Evolutionary conservation across 2,329 filamentous ascomycete species (phyloP).

Genomic region (Endocalyx cinctus): DNA sequence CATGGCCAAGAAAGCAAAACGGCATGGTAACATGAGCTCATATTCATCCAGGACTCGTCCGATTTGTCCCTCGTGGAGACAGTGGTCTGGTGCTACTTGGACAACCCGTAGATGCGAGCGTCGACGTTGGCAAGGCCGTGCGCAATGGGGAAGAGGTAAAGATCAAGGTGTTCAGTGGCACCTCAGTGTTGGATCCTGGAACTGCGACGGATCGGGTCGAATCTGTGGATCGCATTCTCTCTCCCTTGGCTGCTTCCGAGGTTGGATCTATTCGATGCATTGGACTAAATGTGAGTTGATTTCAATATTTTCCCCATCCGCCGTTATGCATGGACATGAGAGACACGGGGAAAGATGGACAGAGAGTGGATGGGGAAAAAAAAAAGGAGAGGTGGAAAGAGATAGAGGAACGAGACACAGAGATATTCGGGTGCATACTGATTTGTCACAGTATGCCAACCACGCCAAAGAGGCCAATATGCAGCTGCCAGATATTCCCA

Average conservation of each 20-base stretch:
- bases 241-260: conserved; percentile 42
- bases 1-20: too few species aligned
- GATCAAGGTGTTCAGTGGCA: conserved; percentile 53
- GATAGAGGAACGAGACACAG: not conserved
- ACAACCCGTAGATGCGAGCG: conserved; percentile 44
- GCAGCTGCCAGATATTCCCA: conserved; percentile 48
- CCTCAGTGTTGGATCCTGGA: conserved; percentile 52
- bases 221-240: conserved; percentile 44
- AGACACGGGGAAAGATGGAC: too few species aligned
- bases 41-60: conserved; percentile 46
- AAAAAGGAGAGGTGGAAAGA: conserved; percentile 11
- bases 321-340: too few species aligned
- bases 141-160: conserved; percentile 51
- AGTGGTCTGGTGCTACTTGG: conserved; percentile 40
- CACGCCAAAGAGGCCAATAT: conserved; percentile 46
- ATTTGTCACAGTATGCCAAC: conserved; percentile 33
- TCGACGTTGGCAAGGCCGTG: conserved; percentile 55
- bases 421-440: too few species aligned
- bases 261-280: conserved; percentile 56
- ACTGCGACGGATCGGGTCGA: conserved; percentile 39
- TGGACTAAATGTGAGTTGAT: conserved; percentile 44
- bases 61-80: conserved; percentile 51
- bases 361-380: too few species aligned
- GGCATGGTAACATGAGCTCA: too few species aligned
- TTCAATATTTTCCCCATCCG: conserved; percentile 6